Percentiles rank a stretch among this genome's conserved stretches.
phyloP scores from a whole-genome alignment of 2,329 filamentous ascomycete species.

The Epicoccum sorghinum region DNA sequence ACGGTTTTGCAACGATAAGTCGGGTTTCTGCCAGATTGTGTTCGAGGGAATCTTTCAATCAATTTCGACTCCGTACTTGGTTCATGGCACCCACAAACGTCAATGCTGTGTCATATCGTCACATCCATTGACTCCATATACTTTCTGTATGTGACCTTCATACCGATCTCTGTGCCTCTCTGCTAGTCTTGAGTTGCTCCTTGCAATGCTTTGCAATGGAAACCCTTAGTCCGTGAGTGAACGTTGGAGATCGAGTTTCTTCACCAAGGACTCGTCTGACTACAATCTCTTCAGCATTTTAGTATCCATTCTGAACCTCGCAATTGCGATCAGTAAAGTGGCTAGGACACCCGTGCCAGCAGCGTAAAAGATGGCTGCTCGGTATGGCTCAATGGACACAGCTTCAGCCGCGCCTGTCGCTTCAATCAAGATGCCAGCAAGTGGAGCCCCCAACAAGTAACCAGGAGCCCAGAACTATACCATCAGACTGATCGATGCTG shows the following conservation, averaged over 20 bases:
- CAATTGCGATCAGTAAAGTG: not conserved
- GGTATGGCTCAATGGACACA: constrained; percentile 26
- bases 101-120: no score
- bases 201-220: no score
- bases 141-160: no score
- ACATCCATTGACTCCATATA: no score
- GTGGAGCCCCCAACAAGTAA: constrained; percentile 37
- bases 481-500: constrained; percentile 37
- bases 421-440: constrained; percentile 35
- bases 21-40: not conserved
- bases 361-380: constrained; percentile 41
- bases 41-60: no score
- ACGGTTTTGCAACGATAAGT: not conserved
- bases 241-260: no score
- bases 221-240: no score
- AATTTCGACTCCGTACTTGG: no score
- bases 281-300: not conserved
- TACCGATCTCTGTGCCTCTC: no score
- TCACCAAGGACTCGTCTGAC: no score
- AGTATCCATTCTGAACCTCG: not conserved
- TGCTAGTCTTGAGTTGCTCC: no score
- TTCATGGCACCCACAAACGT: no score
- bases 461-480: constrained; percentile 36
- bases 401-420: constrained; percentile 24
- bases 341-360: constrained; percentile 32